Base-by-base conservation (phyloP, 176 grass and related monocot genomes). In the Musa beccarii region DNA sequence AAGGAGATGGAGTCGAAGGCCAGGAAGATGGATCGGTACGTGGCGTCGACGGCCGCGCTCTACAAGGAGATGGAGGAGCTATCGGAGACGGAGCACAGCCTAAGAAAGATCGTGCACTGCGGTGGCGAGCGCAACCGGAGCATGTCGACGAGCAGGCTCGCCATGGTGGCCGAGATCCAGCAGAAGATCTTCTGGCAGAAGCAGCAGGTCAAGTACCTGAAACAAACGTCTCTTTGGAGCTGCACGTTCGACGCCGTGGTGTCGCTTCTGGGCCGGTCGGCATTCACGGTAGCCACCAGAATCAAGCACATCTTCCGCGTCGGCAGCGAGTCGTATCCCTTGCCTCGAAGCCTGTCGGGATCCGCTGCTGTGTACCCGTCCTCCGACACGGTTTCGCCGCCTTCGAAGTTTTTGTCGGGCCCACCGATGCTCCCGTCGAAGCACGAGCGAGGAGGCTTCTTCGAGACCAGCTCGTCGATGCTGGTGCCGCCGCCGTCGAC, bases 201-300 rank as follows among this genome's bases (percentile, higher is more conserved):
- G 75, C 90, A 98, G 83, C 88, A 93, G 78, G 88, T 98, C 56
- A 93, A 98, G 88, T 63, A 90, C 20, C 79, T 93, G 0, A 90
- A 85, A 83, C 86, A 87, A 71, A 85, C 86, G 11, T 97, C 90
- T 0, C 77, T 97, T 11, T 93, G 94, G 94, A 75, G 72, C 49
- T 90, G 76, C 78, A 80, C 84, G 20, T 87, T 90, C 63, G 90
- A 97, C 81, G 72, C 81, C 63, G 84, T 76, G 68, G 86, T 97
- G 19, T 79, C 75, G 24, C 74, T 85, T 9, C 59, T 97, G 49
- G 87, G 84, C 22, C 72, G 82, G 6, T 81, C 78, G 12, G 82
- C 88, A 0, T 93, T 93, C 85, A 87, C 74, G 76, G 80, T 86
- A 49, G 85, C 91, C 54, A 84, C 86, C 53, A 76, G 88, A 65